These are phyloP conservation scores for Melaleuca quinquenervia DNA, from an alignment of 345 rosid genomes.

Conservation along the genomic window DNA sequence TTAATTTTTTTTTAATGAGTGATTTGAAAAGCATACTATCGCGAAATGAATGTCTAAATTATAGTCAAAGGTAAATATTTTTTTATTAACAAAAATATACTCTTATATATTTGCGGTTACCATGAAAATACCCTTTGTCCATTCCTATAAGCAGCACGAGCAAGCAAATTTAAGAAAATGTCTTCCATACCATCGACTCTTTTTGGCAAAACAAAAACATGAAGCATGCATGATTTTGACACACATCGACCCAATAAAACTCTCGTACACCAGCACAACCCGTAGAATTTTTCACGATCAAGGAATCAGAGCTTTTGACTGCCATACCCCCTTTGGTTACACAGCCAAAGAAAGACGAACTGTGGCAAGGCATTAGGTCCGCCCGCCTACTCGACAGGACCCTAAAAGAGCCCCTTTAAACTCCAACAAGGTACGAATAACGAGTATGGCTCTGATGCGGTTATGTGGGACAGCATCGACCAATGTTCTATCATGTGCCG, in stretches of 20 bases:
- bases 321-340: background rate
- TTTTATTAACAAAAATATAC: no score
- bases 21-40: no score
- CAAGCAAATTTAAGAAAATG: background rate
- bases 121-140: background rate
- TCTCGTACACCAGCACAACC: background rate
- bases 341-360: background rate
- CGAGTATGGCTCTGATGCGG: background rate
- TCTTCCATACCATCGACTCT: background rate
- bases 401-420: background rate
- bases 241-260: background rate
- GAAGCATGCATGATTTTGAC: background rate
- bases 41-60: no score
- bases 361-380: background rate
- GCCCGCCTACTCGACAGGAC: background rate
- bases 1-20: no score
- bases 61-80: background rate
- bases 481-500: background rate
- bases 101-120: background rate
- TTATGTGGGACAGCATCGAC: background rate
- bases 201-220: accelerated
- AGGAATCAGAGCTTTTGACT: background rate
- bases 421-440: background rate
- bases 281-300: background rate
- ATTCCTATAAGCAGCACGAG: background rate